phyloP scores from a whole-genome alignment of 345 rosid genomes.

The Litchi chinensis region DNA sequence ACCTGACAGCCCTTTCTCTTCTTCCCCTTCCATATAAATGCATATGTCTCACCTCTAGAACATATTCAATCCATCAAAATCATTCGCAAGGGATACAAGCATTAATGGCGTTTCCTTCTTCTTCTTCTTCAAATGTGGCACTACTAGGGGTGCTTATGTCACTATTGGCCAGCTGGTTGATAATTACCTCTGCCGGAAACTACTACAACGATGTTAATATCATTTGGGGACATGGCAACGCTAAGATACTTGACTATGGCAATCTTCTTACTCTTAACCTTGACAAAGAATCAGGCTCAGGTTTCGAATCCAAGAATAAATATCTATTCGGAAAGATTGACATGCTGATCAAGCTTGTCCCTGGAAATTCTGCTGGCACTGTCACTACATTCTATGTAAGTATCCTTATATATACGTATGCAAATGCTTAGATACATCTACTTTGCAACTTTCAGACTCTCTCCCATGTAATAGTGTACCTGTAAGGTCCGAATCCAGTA shows the following conservation, averaged over 20 bases:
- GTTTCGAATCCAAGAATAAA: slow-evolving; percentile 38
- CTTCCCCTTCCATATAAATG: not conserved
- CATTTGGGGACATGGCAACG: slow-evolving; percentile 27
- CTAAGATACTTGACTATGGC: slow-evolving; percentile 32
- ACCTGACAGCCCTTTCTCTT: not conserved
- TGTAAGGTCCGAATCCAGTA: too few relatives aligned
- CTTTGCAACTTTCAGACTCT: too few relatives aligned
- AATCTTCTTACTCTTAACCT: slow-evolving; percentile 30
- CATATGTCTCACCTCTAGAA: not conserved
- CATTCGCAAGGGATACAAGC: not conserved
- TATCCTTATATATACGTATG: not conserved
- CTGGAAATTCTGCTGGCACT: slow-evolving; percentile 50
- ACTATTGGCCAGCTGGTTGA: not conserved
- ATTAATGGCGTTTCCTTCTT: slow-evolving; percentile 8
- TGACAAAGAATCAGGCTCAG: slow-evolving; percentile 38
- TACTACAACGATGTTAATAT: slow-evolving; percentile 12
- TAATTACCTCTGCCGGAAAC: slow-evolving; percentile 19
- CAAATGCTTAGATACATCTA: too few relatives aligned
- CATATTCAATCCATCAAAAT: slow-evolving; percentile 1
- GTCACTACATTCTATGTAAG: slow-evolving; percentile 45
- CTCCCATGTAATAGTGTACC: too few relatives aligned
- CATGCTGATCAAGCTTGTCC: slow-evolving; percentile 42
- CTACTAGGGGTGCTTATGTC: not conserved
- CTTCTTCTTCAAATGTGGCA: not conserved
- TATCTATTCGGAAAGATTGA: slow-evolving; percentile 40